Evolutionary conservation across 2,329 filamentous ascomycete genomes (phyloP).

Genomic region (Exophiala sp.): DNA sequence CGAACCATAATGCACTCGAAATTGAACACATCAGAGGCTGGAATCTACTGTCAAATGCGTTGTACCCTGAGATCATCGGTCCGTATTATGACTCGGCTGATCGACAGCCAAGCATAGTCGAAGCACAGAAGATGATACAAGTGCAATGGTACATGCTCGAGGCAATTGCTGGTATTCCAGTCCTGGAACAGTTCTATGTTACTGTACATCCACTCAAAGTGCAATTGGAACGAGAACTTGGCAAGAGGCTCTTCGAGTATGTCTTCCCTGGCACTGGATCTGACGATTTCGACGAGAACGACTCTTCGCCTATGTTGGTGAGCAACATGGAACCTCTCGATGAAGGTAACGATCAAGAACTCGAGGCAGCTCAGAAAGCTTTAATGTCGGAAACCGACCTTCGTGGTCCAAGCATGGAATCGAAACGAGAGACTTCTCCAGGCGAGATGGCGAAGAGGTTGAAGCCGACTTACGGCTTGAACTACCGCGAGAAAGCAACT

Average conservation of each 20-base stretch:
- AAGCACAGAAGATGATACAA: slow-evolving; percentile 68
- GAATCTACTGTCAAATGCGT: slow-evolving; percentile 83
- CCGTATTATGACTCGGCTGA: slow-evolving; percentile 74
- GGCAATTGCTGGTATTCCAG: slow-evolving; percentile 93
- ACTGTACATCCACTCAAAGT: slow-evolving; percentile 89
- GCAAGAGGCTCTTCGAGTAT: slow-evolving; percentile 92
- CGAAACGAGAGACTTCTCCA: slow-evolving; percentile 59
- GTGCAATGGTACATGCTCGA: slow-evolving; percentile 99
- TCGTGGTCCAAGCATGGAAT: slow-evolving; percentile 33
- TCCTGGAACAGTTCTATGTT: slow-evolving; percentile 96
- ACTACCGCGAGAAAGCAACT: slow-evolving; percentile 12
- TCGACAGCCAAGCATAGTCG: slow-evolving; percentile 28
- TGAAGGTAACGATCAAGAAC: slow-evolving; percentile 44
- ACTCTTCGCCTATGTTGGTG: slow-evolving; percentile 52
- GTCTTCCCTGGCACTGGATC: slow-evolving; percentile 83
- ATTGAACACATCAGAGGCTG: slow-evolving; percentile 83
- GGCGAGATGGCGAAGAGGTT: slow-evolving; percentile 78
- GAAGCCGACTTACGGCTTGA: slow-evolving; percentile 64
- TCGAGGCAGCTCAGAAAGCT: slow-evolving; percentile 44
- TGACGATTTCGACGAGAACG: slow-evolving; percentile 46
- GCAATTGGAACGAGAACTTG: slow-evolving; percentile 87
- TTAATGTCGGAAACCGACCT: slow-evolving; percentile 19
- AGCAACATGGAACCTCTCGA: slow-evolving; percentile 50
- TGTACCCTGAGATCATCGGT: slow-evolving; percentile 93
- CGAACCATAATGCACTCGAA: slow-evolving; percentile 87